Conservation (phyloP, 108 stramenopile genomes). For the Seminavis robusta region DNA sequence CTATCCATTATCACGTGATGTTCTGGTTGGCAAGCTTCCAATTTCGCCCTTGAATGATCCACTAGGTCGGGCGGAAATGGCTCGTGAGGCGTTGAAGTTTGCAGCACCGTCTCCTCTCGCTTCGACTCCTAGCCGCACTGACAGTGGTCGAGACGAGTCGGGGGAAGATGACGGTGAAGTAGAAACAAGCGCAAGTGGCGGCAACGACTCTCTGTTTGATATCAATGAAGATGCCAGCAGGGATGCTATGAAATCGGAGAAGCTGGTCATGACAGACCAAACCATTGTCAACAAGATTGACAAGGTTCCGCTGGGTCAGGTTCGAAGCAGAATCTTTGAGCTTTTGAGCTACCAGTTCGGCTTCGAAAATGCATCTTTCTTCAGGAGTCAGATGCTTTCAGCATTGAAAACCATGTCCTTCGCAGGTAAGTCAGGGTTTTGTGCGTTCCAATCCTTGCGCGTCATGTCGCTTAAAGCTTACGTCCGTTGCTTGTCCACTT, state of each 20-base stretch:
- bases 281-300: constrained; percentile 51
- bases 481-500: too few relatives aligned
- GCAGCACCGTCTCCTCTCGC: background rate
- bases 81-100: constrained; percentile 7
- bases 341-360: constrained; percentile 70
- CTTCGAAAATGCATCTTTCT: constrained; percentile 86
- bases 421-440: too few relatives aligned
- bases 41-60: constrained; percentile 26
- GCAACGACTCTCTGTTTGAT: background rate
- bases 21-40: constrained; percentile 16
- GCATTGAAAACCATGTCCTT: constrained; percentile 78
- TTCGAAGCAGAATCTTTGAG: constrained; percentile 66
- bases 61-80: constrained; percentile 46
- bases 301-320: constrained; percentile 63
- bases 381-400: constrained; percentile 73
- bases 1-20: constrained; percentile 52
- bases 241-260: too few relatives aligned
- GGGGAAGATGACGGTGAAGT: background rate
- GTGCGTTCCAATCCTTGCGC: too few relatives aligned
- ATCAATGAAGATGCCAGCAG: too few relatives aligned
- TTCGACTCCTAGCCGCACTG: background rate
- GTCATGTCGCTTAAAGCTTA: too few relatives aligned
- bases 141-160: background rate
- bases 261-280: too few relatives aligned
- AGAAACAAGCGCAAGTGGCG: background rate